A percentile compares a stretch with the other conserved stretches of the same genome.
phyloP scores from a whole-genome alignment of 345 rosid genomes.

The Geranium rotundifolium region DNA sequence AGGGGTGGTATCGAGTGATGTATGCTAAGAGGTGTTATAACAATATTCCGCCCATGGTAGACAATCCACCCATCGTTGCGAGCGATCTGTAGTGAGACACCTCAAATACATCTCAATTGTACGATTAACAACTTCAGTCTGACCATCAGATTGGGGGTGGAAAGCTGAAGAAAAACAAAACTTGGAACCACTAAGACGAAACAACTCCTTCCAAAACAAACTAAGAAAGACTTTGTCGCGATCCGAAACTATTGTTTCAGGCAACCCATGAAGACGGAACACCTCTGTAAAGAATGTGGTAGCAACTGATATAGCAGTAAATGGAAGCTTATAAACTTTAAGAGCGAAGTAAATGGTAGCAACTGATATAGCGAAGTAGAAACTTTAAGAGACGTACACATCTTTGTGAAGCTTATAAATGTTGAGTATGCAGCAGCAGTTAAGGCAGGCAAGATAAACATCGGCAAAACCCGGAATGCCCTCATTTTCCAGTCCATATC shows the following conservation, averaged over 20 bases:
- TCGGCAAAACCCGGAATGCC: slow-evolving; percentile 50
- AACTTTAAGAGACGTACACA: slow-evolving; percentile 32
- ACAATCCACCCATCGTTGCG: too few species aligned
- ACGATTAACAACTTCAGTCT: too few species aligned
- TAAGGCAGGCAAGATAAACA: slow-evolving; percentile 59
- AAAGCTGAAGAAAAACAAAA: too few species aligned
- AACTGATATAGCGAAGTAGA: slow-evolving; percentile 5
- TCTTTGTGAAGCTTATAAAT: slow-evolving; percentile 39
- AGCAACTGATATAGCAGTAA: not conserved
- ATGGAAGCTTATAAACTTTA: slow-evolving; percentile 18
- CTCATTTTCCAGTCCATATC: slow-evolving; percentile 67
- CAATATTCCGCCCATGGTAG: too few species aligned
- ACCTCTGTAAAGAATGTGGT: slow-evolving; percentile 1
- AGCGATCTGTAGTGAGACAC: too few species aligned
- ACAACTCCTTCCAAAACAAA: too few species aligned
- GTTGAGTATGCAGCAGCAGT: slow-evolving; percentile 47
- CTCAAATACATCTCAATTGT: too few species aligned
- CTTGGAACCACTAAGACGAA: too few species aligned
- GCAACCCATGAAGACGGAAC: slow-evolving; percentile 1
- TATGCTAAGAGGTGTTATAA: too few species aligned
- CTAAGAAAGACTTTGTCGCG: too few species aligned
- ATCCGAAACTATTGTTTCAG: slow-evolving; percentile 1
- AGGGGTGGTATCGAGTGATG: too few species aligned
- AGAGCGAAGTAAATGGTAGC: slow-evolving; percentile 35
- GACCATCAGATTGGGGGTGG: too few species aligned